phyloP scores from a whole-genome alignment of 805 yeast species.

The Debaryomyces prosopidis region DNA sequence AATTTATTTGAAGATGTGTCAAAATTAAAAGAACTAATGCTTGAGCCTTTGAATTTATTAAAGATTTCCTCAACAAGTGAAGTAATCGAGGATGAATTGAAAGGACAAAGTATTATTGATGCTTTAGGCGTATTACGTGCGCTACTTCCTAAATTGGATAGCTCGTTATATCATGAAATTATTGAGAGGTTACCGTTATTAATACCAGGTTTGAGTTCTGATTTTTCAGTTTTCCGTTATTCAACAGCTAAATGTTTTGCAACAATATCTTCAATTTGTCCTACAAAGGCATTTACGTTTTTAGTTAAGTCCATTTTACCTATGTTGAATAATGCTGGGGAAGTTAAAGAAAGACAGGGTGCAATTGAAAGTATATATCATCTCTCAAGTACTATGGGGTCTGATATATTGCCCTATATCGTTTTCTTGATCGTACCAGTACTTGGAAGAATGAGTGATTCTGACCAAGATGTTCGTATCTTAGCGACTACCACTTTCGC shows the following conservation, averaged over 20 bases:
- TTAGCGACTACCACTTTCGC: constrained; percentile 97
- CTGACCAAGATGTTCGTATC: constrained; percentile 82
- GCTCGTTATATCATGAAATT: constrained; percentile 49
- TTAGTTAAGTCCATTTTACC: constrained; percentile 80
- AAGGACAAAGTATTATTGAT: constrained; percentile 83
- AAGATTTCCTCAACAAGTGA: constrained; percentile 25
- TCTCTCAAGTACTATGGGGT: constrained; percentile 80
- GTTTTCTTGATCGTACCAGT: constrained; percentile 95
- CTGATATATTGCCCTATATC: constrained; percentile 87
- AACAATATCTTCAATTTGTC: constrained; percentile 66
- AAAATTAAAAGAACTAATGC: constrained; percentile 61
- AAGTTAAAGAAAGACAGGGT: constrained; percentile 79
- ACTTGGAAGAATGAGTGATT: constrained; percentile 96
- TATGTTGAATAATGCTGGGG: constrained; percentile 73
- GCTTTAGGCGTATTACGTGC: constrained; percentile 81
- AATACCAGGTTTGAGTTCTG: constrained; percentile 61
- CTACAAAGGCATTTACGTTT: constrained; percentile 72
- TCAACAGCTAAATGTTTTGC: constrained; percentile 90
- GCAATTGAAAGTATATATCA: constrained; percentile 91
- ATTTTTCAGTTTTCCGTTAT: constrained; percentile 81
- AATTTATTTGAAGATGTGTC: constrained; percentile 62
- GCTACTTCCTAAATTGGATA: constrained; percentile 60
- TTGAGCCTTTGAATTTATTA: constrained; percentile 58
- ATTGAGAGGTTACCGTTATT: constrained; percentile 40
- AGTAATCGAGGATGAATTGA: constrained; percentile 39